Percentiles rank a stretch among this genome's conserved stretches.
Conservation (phyloP, 2,329 filamentous ascomycete species). For the Fusarium musae region DNA sequence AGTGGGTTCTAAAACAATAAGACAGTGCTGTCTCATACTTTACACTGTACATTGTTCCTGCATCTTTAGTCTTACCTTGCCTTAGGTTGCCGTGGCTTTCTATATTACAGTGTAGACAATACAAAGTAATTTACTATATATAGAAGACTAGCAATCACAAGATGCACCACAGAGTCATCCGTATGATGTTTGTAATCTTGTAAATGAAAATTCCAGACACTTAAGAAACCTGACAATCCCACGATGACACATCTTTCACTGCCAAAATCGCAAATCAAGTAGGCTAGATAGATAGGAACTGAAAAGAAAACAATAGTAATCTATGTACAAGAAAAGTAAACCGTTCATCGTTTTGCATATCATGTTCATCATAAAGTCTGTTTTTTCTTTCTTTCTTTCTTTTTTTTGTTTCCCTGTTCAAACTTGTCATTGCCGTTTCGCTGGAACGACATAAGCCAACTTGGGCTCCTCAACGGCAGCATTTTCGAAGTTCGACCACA, state of each 20-base stretch:
- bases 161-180: background rate
- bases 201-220: background rate
- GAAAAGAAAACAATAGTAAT: background rate
- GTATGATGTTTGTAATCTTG: background rate
- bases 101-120: too few relatives aligned
- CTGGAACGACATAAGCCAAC: slow-evolving; percentile 42
- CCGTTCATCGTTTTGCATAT: slow-evolving; percentile 26
- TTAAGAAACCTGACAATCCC: background rate
- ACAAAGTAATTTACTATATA: background rate
- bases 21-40: slow-evolving; percentile 27
- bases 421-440: slow-evolving; percentile 9
- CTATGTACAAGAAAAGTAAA: slow-evolving; percentile 18
- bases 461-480: slow-evolving; percentile 43
- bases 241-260: background rate
- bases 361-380: slow-evolving; percentile 20
- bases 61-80: background rate
- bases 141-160: background rate
- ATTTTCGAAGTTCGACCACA: slow-evolving; percentile 42
- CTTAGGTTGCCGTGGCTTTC: background rate
- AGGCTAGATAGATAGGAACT: background rate
- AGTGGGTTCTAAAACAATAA: slow-evolving; percentile 27
- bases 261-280: background rate
- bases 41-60: slow-evolving; percentile 23
- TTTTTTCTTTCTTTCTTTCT: background rate
- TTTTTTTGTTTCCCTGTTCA: background rate